Conservation (phyloP, 495 filamentous ascomycete species). For the Sphaerosporella brunnea region DNA sequence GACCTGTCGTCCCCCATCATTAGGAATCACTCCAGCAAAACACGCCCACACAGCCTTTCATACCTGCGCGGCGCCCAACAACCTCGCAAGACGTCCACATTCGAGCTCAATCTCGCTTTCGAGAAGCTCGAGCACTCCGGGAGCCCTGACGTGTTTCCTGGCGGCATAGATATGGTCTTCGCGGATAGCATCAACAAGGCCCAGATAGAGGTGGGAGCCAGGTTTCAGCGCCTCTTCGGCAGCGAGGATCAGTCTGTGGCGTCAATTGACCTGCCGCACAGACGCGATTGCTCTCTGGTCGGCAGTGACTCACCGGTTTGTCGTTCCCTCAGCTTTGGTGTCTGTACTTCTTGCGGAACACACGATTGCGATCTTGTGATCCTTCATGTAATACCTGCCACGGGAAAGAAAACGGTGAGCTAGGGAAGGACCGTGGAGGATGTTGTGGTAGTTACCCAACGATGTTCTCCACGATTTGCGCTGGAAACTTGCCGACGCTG, state of each 20-base stretch:
- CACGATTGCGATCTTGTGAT: conserved; percentile 64
- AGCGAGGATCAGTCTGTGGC: conserved; percentile 43
- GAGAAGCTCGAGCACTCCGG: conserved; percentile 39
- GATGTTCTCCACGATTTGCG: conserved; percentile 57
- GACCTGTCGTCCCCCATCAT: conserved; percentile 26
- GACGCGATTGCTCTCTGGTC: neutral
- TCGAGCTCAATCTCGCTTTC: conserved; percentile 48
- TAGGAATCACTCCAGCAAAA: neutral
- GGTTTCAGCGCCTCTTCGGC: conserved; percentile 49
- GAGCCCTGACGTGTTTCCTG: conserved; percentile 40
- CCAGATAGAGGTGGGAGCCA: conserved; percentile 43
- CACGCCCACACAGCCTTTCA: neutral
- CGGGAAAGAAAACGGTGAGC: no score
- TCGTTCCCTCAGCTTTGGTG: conserved; percentile 81
- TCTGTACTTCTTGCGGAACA: conserved; percentile 82
- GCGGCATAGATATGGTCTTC: conserved; percentile 54
- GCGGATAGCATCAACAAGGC: conserved; percentile 54
- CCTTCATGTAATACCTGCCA: conserved; percentile 46
- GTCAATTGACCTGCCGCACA: neutral
- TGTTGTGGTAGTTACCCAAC: conserved; percentile 47
- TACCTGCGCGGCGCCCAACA: conserved; percentile 38
- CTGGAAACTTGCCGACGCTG: conserved; percentile 49
- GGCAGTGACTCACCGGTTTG: conserved; percentile 60
- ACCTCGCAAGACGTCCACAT: conserved; percentile 42
- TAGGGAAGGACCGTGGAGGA: no score